Conservation (phyloP, 371 early-diverging fungal species). For the Capniomyces stellatus region DNA sequence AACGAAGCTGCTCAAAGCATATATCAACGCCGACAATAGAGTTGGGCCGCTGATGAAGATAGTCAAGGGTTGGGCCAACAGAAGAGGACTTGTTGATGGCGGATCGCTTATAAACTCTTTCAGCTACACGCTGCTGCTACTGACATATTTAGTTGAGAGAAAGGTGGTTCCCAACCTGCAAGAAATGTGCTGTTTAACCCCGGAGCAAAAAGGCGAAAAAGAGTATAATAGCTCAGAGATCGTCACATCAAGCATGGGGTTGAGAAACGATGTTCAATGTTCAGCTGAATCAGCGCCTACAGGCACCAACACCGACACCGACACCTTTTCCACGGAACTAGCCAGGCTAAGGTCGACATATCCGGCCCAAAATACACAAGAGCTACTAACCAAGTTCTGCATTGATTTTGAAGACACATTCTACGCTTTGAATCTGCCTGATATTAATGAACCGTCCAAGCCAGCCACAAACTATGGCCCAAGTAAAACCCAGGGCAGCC, state of each 20-base stretch:
- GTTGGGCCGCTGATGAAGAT: neutral
- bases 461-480: no score
- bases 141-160: constrained; percentile 2
- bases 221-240: neutral
- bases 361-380: no score
- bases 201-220: neutral
- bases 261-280: neutral
- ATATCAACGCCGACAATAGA: constrained; percentile 1
- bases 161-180: constrained; percentile 4
- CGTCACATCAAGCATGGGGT: neutral
- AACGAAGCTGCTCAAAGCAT: constrained; percentile 1
- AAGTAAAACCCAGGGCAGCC: neutral
- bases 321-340: no score
- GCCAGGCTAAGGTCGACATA: no score
- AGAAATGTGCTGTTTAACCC: neutral
- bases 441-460: no score
- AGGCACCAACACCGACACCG: neutral
- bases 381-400: neutral
- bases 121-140: constrained; percentile 1
- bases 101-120: neutral
- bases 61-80: constrained; percentile 1
- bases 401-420: neutral
- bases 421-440: no score
- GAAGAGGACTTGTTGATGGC: constrained; percentile 1
- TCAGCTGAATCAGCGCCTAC: neutral